phyloP scores from a whole-genome alignment of 139 green algal species.

The Chlorella sp. region DNA sequence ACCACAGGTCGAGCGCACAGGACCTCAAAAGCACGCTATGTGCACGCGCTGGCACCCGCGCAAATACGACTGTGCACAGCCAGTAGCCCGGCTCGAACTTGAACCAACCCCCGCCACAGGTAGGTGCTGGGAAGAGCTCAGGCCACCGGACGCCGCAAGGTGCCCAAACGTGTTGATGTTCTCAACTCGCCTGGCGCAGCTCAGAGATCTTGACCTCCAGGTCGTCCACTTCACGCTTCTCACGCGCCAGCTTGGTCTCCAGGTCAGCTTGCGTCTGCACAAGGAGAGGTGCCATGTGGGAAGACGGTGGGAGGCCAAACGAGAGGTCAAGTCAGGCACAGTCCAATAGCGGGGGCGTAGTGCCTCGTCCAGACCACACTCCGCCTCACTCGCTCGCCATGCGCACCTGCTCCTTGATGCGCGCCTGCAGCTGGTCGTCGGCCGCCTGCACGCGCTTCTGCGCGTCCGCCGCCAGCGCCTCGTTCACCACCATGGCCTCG shows the following conservation, averaged over 20 bases:
- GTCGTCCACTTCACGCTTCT: slow-evolving; percentile 13
- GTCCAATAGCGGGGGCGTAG: too few species aligned
- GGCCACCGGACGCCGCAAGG: too few species aligned
- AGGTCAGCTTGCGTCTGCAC: background rate
- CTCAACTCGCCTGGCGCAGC: background rate
- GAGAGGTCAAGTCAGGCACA: background rate
- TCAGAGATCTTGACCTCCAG: background rate
- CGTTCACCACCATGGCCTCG: slow-evolving; percentile 1
- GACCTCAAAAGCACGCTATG: too few species aligned
- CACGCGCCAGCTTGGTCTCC: slow-evolving; percentile 4
- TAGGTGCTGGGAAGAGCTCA: too few species aligned
- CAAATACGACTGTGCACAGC: too few species aligned
- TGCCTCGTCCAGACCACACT: background rate
- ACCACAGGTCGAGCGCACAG: too few species aligned
- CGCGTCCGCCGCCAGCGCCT: background rate
- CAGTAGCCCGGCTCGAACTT: too few species aligned
- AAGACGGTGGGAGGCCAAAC: background rate
- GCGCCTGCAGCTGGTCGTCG: background rate
- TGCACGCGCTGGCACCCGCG: too few species aligned
- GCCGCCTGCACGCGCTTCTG: background rate
- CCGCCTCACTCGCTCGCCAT: background rate
- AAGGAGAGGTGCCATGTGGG: background rate
- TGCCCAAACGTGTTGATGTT: too few species aligned
- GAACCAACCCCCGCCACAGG: too few species aligned
- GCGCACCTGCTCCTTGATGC: slow-evolving; percentile 3